Conservation (phyloP, 2,329 filamentous ascomycete genomes). For the Ceratocystis cacaofunesta region DNA sequence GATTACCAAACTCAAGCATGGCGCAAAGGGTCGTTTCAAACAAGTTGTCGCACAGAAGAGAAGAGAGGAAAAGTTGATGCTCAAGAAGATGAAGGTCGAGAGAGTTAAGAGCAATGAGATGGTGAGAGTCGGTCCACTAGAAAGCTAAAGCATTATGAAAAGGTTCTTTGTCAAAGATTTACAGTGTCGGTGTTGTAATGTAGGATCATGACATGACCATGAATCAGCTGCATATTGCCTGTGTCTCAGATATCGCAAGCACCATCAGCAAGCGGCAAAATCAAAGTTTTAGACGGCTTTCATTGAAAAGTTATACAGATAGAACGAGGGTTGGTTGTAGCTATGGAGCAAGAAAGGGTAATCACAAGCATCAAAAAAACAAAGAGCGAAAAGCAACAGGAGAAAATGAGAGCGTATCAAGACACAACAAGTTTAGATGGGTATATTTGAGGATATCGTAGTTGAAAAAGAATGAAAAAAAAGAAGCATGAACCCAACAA, state of each 20-base stretch:
- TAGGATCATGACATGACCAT: no score
- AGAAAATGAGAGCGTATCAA: conserved; percentile 13
- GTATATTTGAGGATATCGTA: conserved; percentile 15
- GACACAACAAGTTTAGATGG: conserved; percentile 12
- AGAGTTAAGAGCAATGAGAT: conserved; percentile 32
- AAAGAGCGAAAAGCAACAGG: conserved; percentile 18
- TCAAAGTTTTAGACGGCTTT: no score
- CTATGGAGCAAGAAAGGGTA: not conserved
- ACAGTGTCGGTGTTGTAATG: no score
- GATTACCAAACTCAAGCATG: conserved; percentile 84
- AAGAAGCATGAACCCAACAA: conserved; percentile 2
- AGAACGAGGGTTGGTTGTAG: no score
- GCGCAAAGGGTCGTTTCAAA: conserved; percentile 51
- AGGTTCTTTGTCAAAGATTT: no score
- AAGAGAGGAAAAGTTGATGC: conserved; percentile 27
- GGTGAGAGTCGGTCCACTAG: conserved; percentile 41
- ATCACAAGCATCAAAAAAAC: not conserved
- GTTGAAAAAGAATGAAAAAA: conserved; percentile 7
- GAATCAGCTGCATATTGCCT: no score
- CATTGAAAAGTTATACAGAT: no score
- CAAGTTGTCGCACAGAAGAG: conserved; percentile 38
- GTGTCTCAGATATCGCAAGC: no score
- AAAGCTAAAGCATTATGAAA: not conserved
- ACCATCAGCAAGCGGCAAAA: no score
- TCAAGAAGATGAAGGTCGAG: conserved; percentile 25